These are phyloP conservation scores for Tuber umbilicatum DNA, from an alignment of 495 filamentous ascomycete species.

Conservation along the genomic window DNA sequence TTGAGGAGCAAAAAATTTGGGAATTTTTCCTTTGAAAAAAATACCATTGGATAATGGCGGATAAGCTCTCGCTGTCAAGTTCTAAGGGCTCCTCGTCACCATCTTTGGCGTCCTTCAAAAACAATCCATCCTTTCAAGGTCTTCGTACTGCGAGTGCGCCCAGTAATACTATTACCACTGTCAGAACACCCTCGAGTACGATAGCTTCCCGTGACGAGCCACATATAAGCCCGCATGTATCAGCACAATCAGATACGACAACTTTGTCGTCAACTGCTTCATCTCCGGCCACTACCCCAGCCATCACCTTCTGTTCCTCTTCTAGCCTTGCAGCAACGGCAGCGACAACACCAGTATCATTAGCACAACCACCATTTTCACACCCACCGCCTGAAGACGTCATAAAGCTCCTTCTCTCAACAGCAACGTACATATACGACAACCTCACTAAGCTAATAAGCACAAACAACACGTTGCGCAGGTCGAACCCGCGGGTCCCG, in stretches of 20 bases:
- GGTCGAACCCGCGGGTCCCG: not conserved
- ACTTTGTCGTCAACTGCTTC: not conserved
- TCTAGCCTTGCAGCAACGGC: not conserved
- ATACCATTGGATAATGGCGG: not conserved
- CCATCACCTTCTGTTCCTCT: not conserved
- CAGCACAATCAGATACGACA: not conserved
- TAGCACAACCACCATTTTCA: not conserved
- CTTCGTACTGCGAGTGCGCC: not conserved
- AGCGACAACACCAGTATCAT: not conserved
- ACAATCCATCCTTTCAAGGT: not conserved
- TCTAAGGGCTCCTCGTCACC: not conserved
- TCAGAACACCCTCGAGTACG: not conserved
- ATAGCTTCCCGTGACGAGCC: not conserved
- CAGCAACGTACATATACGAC: not conserved
- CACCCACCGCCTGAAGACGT: not conserved
- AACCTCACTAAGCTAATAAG: not conserved
- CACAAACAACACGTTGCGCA: not conserved
- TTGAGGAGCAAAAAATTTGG: not conserved
- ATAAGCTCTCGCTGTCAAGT: not conserved
- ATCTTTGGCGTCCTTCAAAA: not conserved
- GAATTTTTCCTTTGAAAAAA: no score
- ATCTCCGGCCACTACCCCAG: not conserved
- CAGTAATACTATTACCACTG: not conserved
- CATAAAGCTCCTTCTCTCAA: not conserved
- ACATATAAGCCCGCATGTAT: not conserved